Conservation (phyloP, 108 stramenopile genomes). For the Nannochloropsis gaditana region DNA sequence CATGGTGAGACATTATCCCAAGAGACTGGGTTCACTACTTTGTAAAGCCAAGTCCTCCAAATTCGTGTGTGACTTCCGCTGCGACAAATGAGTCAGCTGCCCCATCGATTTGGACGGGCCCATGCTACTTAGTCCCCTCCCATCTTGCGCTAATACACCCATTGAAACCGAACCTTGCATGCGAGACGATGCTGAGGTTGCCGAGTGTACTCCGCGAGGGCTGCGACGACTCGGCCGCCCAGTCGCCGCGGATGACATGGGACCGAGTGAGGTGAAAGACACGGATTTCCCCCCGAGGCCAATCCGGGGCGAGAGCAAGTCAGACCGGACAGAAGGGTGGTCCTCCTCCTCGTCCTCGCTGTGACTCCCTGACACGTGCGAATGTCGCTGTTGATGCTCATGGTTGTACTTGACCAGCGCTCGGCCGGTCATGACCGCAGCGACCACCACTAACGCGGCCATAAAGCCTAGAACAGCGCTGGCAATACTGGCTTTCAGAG, state of each 20-base stretch:
- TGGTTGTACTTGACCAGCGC: background rate
- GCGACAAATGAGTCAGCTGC: background rate
- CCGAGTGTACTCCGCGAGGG: background rate
- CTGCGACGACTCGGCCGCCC: background rate
- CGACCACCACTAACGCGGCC: background rate
- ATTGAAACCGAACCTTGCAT: constrained; percentile 2
- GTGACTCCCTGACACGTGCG: background rate
- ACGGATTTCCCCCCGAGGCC: background rate
- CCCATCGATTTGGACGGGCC: background rate
- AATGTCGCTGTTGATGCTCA: background rate
- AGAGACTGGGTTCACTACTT: background rate
- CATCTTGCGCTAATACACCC: background rate
- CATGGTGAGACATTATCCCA: no score
- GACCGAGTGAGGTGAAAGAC: background rate
- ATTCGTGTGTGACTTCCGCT: background rate
- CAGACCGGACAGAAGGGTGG: background rate
- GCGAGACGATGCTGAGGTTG: background rate
- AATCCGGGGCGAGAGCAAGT: background rate
- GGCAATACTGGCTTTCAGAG: background rate
- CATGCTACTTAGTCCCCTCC: background rate
- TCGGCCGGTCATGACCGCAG: background rate
- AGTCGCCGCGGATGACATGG: background rate
- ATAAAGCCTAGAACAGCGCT: constrained; percentile 7
- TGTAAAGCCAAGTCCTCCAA: constrained; percentile 10
- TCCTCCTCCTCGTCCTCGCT: background rate